phyloP scores from a whole-genome alignment of 1,139 yeast genomes.

The Hansenula sp. region DNA sequence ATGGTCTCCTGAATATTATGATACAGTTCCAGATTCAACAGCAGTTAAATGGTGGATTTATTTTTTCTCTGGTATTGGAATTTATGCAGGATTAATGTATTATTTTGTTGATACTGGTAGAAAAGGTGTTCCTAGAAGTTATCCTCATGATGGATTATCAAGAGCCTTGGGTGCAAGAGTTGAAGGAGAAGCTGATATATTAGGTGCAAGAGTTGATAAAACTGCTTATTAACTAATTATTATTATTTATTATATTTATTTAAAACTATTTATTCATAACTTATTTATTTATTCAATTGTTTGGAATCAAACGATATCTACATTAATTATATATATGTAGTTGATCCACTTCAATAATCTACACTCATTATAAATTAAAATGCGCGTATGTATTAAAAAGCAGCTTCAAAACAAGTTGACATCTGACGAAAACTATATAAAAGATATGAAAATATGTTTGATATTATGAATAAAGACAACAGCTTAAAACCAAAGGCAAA shows the following conservation, averaged over 20 bases:
- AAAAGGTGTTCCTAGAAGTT: constrained; percentile 74
- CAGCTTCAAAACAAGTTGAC: no score
- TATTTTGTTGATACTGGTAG: constrained; percentile 66
- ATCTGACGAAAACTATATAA: no score
- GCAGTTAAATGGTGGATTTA: constrained; percentile 50
- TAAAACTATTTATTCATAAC: not conserved
- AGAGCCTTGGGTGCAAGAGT: constrained; percentile 45
- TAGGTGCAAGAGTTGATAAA: constrained; percentile 29
- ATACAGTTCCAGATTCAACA: constrained; percentile 52
- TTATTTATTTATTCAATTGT: not conserved
- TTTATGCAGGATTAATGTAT: constrained; percentile 51
- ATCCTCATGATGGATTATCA: constrained; percentile 73
- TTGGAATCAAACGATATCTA: no score
- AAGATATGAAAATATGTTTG: no score
- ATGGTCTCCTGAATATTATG: constrained; percentile 84
- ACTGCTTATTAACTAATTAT: constrained; percentile 2
- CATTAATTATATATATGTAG: not conserved
- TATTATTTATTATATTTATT: not conserved
- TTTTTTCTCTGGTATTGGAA: constrained; percentile 53
- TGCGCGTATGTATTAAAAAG: no score
- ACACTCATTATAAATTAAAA: no score
- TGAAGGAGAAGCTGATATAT: constrained; percentile 36
- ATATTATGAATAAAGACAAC: no score
- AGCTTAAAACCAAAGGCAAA: no score
- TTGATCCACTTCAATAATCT: no score